These are phyloP conservation scores for Syzygium aqueum DNA, from an alignment of 345 rosid genomes.

Conservation along the genomic window DNA sequence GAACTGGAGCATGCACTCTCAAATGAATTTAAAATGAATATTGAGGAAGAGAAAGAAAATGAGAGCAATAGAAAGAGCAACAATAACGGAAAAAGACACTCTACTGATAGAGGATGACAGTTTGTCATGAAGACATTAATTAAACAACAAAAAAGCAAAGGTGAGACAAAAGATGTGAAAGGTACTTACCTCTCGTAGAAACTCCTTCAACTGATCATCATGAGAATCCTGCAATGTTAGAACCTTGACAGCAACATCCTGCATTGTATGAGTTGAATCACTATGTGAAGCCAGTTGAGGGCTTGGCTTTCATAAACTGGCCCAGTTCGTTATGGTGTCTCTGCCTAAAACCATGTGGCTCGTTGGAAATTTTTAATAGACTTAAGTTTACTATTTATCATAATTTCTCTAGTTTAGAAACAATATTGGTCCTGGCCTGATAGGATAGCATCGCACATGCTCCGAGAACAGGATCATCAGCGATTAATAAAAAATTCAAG, in stretches of 20 bases:
- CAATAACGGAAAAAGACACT: neutral
- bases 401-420: neutral
- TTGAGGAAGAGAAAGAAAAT: neutral
- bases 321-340: neutral
- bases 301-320: neutral
- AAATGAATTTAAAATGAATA: neutral
- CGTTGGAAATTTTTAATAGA: neutral
- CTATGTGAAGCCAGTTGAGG: neutral
- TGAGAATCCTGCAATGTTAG: constrained; percentile 76
- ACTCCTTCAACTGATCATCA: constrained; percentile 86
- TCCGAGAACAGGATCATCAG: neutral
- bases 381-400: neutral
- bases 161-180: neutral
- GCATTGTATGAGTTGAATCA: constrained; percentile 2
- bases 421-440: neutral
- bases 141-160: neutral
- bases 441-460: neutral
- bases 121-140: neutral
- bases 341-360: neutral
- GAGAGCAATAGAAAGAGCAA: neutral
- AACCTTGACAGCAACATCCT: constrained; percentile 97
- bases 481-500: neutral
- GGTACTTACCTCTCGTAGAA: constrained; percentile 68
- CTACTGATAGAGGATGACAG: neutral
- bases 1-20: neutral